Percentiles rank a stretch among this genome's conserved stretches.
These are phyloP conservation scores for Musa acuminata DNA, from an alignment of 176 grass and related monocot genomes.

Conservation along the genomic window DNA sequence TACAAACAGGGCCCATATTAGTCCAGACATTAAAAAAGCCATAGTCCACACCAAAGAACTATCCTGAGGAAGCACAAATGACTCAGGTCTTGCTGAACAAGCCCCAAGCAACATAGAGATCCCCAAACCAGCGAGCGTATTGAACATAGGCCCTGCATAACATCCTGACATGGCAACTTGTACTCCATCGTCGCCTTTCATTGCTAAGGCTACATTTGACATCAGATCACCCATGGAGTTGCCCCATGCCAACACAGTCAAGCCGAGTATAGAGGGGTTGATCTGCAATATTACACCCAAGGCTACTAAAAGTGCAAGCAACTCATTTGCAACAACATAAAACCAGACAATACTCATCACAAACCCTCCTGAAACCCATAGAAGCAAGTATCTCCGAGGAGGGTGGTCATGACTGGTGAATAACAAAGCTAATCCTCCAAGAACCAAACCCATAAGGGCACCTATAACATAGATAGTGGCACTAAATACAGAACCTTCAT, in stretches of 20 bases:
- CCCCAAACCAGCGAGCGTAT: slow-evolving; percentile 17
- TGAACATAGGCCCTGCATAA: slow-evolving; percentile 25
- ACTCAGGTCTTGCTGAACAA: slow-evolving; percentile 5
- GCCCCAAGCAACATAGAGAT: slow-evolving; percentile 18
- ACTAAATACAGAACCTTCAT: not conserved
- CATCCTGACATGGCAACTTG: slow-evolving; percentile 25
- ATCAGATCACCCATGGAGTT: slow-evolving; percentile 24
- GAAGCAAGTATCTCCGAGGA: slow-evolving; percentile 15
- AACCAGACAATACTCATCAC: slow-evolving; percentile 24
- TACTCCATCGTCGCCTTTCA: slow-evolving; percentile 15
- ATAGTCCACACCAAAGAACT: slow-evolving; percentile 13
- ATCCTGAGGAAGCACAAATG: slow-evolving; percentile 12
- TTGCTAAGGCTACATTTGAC: slow-evolving; percentile 21
- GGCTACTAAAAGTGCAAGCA: slow-evolving; percentile 17
- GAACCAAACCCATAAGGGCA: slow-evolving; percentile 10
- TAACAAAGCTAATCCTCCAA: slow-evolving; percentile 4
- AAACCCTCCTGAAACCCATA: slow-evolving; percentile 24
- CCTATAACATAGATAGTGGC: not conserved
- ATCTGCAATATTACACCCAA: slow-evolving; percentile 18
- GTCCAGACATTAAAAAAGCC: slow-evolving; percentile 17
- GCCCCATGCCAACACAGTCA: slow-evolving; percentile 20
- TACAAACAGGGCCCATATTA: slow-evolving; percentile 12
- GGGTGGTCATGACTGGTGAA: slow-evolving; percentile 13
- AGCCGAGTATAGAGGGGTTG: slow-evolving; percentile 16
- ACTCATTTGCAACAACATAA: slow-evolving; percentile 21